Conservation (phyloP, 148 eudicot species). For the Salicornia ramosissima region DNA sequence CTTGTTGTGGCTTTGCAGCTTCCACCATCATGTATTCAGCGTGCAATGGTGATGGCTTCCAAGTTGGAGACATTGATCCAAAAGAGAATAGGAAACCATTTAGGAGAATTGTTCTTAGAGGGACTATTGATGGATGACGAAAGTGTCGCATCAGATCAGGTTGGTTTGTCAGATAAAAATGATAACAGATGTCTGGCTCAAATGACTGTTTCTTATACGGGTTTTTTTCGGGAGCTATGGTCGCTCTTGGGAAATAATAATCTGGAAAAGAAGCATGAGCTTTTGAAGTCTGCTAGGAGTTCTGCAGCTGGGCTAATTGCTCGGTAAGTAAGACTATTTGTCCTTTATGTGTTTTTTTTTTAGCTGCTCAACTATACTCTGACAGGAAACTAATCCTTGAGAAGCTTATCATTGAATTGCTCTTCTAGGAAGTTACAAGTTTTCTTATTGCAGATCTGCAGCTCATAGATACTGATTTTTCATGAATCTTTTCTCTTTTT, state of each 20-base stretch:
- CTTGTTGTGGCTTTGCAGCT: slow-evolving; percentile 38
- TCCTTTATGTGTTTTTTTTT: too few species aligned
- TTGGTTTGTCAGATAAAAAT: slow-evolving; percentile 9
- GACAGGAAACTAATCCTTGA: too few species aligned
- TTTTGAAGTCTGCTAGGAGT: slow-evolving; percentile 45
- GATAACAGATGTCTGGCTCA: slow-evolving; percentile 20
- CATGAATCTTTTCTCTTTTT: neutral
- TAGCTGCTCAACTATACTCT: neutral
- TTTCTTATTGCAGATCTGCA: neutral
- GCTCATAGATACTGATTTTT: neutral
- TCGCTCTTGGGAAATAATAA: slow-evolving; percentile 39
- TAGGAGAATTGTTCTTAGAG: slow-evolving; percentile 6
- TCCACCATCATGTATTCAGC: slow-evolving; percentile 60
- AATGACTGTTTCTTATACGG: slow-evolving; percentile 24
- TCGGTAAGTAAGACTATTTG: slow-evolving; percentile 31
- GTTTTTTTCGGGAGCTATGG: slow-evolving; percentile 41
- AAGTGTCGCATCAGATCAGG: slow-evolving; percentile 11
- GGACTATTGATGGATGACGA: slow-evolving; percentile 11
- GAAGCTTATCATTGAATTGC: neutral
- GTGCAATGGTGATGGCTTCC: slow-evolving; percentile 65
- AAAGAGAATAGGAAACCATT: slow-evolving; percentile 31
- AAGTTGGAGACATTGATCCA: slow-evolving; percentile 59
- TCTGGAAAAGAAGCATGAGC: slow-evolving; percentile 27
- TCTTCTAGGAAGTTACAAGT: too few species aligned
- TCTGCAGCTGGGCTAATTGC: slow-evolving; percentile 42